Base-by-base conservation (phyloP, 208 protist genomes). In the Polymyxa betae region DNA sequence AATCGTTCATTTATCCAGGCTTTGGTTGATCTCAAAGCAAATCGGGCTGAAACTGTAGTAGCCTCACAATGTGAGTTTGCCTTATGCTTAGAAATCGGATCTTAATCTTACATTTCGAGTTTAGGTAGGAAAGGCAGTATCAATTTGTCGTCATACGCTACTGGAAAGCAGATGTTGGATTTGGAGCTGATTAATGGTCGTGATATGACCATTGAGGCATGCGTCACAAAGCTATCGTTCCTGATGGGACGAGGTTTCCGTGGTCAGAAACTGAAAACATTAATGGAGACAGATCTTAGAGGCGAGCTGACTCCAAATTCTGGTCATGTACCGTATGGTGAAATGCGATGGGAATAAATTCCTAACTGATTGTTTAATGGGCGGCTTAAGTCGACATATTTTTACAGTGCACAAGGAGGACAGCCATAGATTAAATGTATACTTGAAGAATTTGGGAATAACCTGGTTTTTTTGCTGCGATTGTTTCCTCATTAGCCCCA, bases 191-290 rank as follows among this genome's bases (percentile, higher is more conserved):
- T 89, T 35, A 60, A 66, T 44, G 46, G 88, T n/a, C 49, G 49
- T n/a, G 88, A 89, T n/a, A 89, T 89, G 88, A 89, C 88, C 12
- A n/a, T 89, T 45, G 88, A 89, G n/a, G 5, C 88, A 77, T 60
- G 49, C 54, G 88, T 89, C 5, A 89, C 88, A 5, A 89, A 89
- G 54, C 46, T 89, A n/a, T 5, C 12, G 12, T 44, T 64, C 54
- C 54, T 89, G 1, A 89, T 89, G 88, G 88, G 88, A 5, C 46
- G 54, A n/a, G 88, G 88, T 45, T 16, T 77, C 12, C 88, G 88
- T 44, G 88, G 88, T 29, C 1, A 66, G 16, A 60, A 77, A 45
- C 88, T 89, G 38, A 89, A 89, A n/a, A 1, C 60, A 29, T 16
- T 89, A 29, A 89, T 89, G 88, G 49, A 89, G n/a, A 38, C 16